Base-by-base conservation (phyloP, 1,284 basidiomycete species). In the Naganishia liquefaciens region DNA sequence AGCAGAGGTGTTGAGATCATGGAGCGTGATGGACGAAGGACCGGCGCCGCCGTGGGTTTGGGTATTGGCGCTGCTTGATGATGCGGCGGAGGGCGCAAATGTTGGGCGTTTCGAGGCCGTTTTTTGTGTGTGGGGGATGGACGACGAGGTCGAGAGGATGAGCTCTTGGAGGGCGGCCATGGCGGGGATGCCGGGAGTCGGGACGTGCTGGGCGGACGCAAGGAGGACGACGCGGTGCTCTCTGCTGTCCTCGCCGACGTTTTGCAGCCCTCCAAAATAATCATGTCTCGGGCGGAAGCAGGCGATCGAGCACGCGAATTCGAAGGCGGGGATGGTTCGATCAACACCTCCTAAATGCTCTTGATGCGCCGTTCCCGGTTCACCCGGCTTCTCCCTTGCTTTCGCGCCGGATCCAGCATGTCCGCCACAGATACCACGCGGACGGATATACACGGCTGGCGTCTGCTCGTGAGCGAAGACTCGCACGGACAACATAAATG, bases 401-500 rank as follows among this genome's bases (percentile, higher is more conserved):
- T 37, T 37, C 33, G 10, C 4, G 2, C 4, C 33, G 33, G 13
- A 37, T 37, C 33, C 33, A 37, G 33, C 33, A 37, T 37, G 33
- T 37, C 33, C 33, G 2, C 33, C 10, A 37, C 33, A 13, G 33
- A 37, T 13, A 37, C 13, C 13, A 7, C 33, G 10, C 33, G 33
- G 2, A 82, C 82, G 0, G 90, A 95, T 79, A 89, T 89, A 69
- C 80, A 84, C 1, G 85, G 87, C 52, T 97, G 93, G 93, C 84
- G 92, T 55, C 80, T 97, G 10, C 84, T 88, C 40, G 85, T 88
- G 43, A 85, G 84, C 65, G 88, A 93, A 67, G 87, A 89, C 52
- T 76, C 75, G 44, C 79, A 80, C 64, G 93, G 93, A 28, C 83
- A 91, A 65, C 93, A 96, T 70, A 88, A 88, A 54, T 97, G 93